Conservation (phyloP, 352 stramenopile genomes). For the Pythium oligandrum region DNA sequence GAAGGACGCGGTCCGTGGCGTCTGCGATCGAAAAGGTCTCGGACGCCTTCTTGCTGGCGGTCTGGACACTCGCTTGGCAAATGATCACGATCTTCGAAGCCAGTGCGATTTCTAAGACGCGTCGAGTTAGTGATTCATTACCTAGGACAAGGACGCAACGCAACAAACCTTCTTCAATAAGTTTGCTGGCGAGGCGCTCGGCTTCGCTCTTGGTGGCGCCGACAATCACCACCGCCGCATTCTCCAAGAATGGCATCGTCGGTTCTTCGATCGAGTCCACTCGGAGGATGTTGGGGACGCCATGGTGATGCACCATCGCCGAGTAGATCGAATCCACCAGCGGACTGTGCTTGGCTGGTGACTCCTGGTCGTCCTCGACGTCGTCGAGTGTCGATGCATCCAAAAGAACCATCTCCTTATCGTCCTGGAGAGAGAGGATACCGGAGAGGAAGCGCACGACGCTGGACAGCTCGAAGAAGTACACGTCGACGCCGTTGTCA, state of each 20-base stretch:
- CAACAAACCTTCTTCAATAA: neutral
- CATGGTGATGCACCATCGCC: constrained; percentile 12
- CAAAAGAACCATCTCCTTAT: too few relatives aligned
- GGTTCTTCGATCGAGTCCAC: neutral
- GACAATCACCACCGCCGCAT: constrained; percentile 10
- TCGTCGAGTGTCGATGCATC: neutral
- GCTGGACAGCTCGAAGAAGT: constrained; percentile 19
- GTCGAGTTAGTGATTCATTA: too few relatives aligned
- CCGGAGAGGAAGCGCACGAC: constrained; percentile 20
- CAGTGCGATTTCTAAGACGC: too few relatives aligned
- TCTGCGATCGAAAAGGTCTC: constrained; percentile 42
- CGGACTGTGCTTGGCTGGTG: neutral
- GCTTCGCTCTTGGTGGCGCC: constrained; percentile 2
- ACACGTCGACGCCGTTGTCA: constrained; percentile 17
- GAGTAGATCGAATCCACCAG: constrained; percentile 4
- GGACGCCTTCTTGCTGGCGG: too few relatives aligned
- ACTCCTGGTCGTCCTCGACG: neutral
- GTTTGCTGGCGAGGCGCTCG: too few relatives aligned
- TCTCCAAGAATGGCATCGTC: constrained; percentile 7
- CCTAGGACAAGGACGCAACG: neutral
- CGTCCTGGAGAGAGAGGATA: too few relatives aligned
- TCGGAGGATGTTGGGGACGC: constrained; percentile 1
- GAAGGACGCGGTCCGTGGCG: constrained; percentile 43
- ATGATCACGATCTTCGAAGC: neutral
- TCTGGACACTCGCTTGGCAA: neutral